A percentile compares a stretch with the other conserved stretches of the same genome.
Conservation (phyloP, 1,139 yeast genomes). For the Debaryomyces coudertii region DNA sequence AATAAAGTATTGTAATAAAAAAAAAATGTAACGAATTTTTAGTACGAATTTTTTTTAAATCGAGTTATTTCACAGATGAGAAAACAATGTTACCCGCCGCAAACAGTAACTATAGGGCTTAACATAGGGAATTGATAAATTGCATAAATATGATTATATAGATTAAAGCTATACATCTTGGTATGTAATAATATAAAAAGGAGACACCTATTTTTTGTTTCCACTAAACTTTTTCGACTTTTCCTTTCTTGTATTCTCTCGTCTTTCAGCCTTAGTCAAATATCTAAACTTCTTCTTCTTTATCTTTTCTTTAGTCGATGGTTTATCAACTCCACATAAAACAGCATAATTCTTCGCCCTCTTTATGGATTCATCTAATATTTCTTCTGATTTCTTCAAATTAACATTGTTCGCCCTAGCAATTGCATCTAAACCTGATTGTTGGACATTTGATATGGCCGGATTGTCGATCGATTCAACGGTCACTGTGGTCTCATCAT, state of each 20-base stretch:
- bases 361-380: slow-evolving; percentile 64
- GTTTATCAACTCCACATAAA: slow-evolving; percentile 55
- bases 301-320: slow-evolving; percentile 37
- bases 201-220: neutral
- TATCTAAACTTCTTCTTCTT: slow-evolving; percentile 86
- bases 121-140: neutral
- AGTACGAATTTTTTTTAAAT: slow-evolving; percentile 1
- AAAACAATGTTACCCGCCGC: slow-evolving; percentile 4
- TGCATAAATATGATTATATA: neutral
- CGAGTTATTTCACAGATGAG: slow-evolving; percentile 3
- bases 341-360: slow-evolving; percentile 77
- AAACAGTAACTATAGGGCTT: slow-evolving; percentile 4
- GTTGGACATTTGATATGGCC: slow-evolving; percentile 32
- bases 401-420: slow-evolving; percentile 69
- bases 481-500: slow-evolving; percentile 63
- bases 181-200: neutral
- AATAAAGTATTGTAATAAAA: neutral
- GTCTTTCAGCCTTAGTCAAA: slow-evolving; percentile 76
- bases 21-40: neutral
- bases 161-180: neutral
- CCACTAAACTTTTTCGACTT: slow-evolving; percentile 30
- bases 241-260: slow-evolving; percentile 65
- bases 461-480: slow-evolving; percentile 60
- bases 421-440: slow-evolving; percentile 48
- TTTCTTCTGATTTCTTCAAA: slow-evolving; percentile 58